A percentile compares a stretch with the other conserved stretches of the same genome.
phyloP scores from a whole-genome alignment of 2,329 filamentous ascomycete species.

The Epicoccum sorghinum region DNA sequence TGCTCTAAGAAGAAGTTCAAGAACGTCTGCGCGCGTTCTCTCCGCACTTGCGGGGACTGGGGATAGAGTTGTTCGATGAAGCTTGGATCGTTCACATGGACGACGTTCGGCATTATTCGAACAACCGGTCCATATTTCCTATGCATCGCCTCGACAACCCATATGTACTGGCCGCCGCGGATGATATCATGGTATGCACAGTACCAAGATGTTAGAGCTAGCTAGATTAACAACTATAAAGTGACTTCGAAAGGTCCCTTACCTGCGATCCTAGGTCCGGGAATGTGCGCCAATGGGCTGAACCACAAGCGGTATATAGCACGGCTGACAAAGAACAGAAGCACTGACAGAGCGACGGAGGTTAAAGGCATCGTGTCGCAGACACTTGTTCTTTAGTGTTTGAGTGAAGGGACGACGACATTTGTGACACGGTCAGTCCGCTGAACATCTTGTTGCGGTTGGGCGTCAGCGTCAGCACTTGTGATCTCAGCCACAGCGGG shows the following conservation, averaged over 20 bases:
- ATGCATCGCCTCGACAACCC: slow-evolving; percentile 31
- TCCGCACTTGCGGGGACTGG: slow-evolving; percentile 3
- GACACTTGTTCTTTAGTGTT: no score
- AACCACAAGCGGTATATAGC: slow-evolving; percentile 16
- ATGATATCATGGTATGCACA: slow-evolving; percentile 35
- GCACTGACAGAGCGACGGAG: no score
- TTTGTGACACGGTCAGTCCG: no score
- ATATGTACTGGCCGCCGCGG: slow-evolving; percentile 18
- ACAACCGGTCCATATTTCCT: slow-evolving; percentile 27
- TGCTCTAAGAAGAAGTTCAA: slow-evolving; percentile 5
- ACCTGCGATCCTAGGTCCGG: slow-evolving; percentile 23
- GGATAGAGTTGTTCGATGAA: slow-evolving; percentile 18
- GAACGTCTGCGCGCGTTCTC: slow-evolving; percentile 9
- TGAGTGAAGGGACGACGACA: no score
- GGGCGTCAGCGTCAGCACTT: no score
- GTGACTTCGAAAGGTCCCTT: not conserved
- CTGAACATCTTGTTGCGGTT: no score
- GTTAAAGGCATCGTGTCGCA: no score
- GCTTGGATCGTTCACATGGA: slow-evolving; percentile 22
- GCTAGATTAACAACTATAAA: not conserved
- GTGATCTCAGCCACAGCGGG: no score
- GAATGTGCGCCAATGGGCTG: slow-evolving; percentile 22
- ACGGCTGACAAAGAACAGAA: not conserved
- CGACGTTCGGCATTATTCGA: slow-evolving; percentile 15
- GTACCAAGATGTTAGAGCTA: slow-evolving; percentile 23